phyloP scores from a whole-genome alignment of 139 green algal genomes.

The Chlorella vulgaris region DNA sequence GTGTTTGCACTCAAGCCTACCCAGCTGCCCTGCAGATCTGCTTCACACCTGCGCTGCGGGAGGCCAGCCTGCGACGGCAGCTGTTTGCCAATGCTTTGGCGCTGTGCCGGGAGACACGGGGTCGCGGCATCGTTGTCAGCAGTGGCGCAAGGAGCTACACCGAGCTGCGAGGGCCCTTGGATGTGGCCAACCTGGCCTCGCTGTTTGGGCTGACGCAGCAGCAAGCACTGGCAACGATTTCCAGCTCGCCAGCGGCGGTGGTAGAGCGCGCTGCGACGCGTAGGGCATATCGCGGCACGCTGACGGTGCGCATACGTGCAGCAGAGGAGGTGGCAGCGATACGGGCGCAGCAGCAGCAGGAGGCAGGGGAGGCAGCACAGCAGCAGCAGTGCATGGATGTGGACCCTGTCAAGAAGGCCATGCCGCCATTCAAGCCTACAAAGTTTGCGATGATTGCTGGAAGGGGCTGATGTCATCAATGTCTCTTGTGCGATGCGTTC shows the following conservation, averaged over 20 bases:
- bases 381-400: neutral
- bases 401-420: too few species aligned
- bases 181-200: conserved; percentile 63
- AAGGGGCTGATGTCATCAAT: too few species aligned
- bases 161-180: conserved; percentile 66
- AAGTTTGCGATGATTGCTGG: too few species aligned
- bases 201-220: conserved; percentile 61
- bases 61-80: conserved; percentile 47
- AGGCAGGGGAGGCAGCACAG: too few species aligned
- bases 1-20: too few species aligned
- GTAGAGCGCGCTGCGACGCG: conserved; percentile 36
- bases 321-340: conserved; percentile 2
- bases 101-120: conserved; percentile 51
- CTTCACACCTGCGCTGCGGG: conserved; percentile 44
- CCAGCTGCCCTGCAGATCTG: too few species aligned
- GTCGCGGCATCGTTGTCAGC: conserved; percentile 59
- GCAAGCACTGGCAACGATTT: conserved; percentile 54
- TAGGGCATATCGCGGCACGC: conserved; percentile 41
- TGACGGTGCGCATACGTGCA: conserved; percentile 32
- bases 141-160: conserved; percentile 58
- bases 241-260: conserved; percentile 26
- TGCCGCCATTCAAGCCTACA: too few species aligned
- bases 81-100: conserved; percentile 62
- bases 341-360: neutral
- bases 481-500: too few species aligned